Evolutionary conservation across 306 rosid species (phyloP).

Genomic region (Prinsepia uniflora): DNA sequence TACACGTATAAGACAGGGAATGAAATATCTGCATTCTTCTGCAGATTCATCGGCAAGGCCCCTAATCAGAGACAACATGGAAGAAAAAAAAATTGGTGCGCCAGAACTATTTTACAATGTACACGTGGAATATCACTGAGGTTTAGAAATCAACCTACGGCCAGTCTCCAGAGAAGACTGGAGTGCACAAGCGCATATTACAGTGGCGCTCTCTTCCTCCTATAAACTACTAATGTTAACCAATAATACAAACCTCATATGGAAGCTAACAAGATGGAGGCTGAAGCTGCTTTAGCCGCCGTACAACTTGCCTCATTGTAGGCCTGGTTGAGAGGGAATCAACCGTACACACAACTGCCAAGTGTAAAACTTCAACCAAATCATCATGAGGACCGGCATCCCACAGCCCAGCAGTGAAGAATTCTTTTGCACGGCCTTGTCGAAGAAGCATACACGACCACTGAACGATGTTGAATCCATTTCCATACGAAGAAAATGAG

Average conservation of each 20-base stretch:
- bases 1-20: slow-evolving; percentile 39
- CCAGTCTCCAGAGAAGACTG: slow-evolving; percentile 24
- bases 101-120: slow-evolving; percentile 61
- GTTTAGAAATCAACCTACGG: slow-evolving; percentile 47
- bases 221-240: slow-evolving; percentile 46
- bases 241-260: slow-evolving; percentile 18
- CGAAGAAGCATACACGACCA: slow-evolving; percentile 85
- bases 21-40: slow-evolving; percentile 66
- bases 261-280: slow-evolving; percentile 72
- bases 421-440: slow-evolving; percentile 83
- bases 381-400: slow-evolving; percentile 78
- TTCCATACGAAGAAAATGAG: slow-evolving; percentile 76
- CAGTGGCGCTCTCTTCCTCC: slow-evolving; percentile 46
- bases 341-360: slow-evolving; percentile 85
- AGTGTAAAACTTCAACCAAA: slow-evolving; percentile 79
- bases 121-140: slow-evolving; percentile 54
- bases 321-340: slow-evolving; percentile 90
- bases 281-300: slow-evolving; percentile 89
- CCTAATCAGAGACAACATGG: slow-evolving; percentile 33
- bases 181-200: slow-evolving; percentile 45
- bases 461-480: slow-evolving; percentile 90
- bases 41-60: slow-evolving; percentile 60
- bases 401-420: slow-evolving; percentile 82
- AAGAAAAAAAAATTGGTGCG: slow-evolving; percentile 41
- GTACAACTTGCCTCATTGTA: slow-evolving; percentile 81